Evolutionary conservation across 345 rosid genomes (phyloP).

Genomic region (Triadica sebifera): DNA sequence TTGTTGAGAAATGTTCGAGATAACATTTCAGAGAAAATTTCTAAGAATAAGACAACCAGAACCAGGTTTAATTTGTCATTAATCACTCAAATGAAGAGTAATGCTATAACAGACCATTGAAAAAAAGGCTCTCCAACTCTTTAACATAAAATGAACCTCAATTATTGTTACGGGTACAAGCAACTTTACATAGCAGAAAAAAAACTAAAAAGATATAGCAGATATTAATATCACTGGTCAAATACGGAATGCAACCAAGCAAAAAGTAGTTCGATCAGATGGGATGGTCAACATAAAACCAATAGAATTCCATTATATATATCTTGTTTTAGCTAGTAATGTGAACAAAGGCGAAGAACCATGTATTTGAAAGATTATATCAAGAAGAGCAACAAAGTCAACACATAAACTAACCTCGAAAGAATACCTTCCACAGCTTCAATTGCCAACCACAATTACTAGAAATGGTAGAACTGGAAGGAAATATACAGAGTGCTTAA

Average conservation of each 20-base stretch:
- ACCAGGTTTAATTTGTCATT: neutral
- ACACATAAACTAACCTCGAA: neutral
- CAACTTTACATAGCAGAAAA: neutral
- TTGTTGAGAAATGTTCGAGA: too few species aligned
- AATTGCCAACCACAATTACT: neutral
- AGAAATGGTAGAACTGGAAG: neutral
- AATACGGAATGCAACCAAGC: neutral
- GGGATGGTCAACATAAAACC: slow-evolving; percentile 5
- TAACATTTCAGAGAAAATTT: neutral
- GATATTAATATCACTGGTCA: neutral
- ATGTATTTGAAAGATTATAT: slow-evolving; percentile 29
- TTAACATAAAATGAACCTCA: neutral
- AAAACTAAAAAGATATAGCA: neutral
- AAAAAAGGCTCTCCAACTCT: neutral
- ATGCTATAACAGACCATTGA: neutral
- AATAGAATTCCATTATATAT: neutral
- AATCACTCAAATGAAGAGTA: neutral
- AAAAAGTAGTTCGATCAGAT: too few species aligned
- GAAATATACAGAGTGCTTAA: neutral
- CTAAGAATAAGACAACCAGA: neutral
- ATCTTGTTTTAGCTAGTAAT: slow-evolving; percentile 2
- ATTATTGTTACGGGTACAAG: neutral
- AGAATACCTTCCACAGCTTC: neutral
- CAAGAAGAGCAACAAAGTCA: neutral
- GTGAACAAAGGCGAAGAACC: slow-evolving; percentile 27